Evolutionary conservation across 2,329 filamentous ascomycete species (phyloP), one percentile per base, ranked within the genome.

Genomic region (Alternaria angustiovoidea): DNA sequence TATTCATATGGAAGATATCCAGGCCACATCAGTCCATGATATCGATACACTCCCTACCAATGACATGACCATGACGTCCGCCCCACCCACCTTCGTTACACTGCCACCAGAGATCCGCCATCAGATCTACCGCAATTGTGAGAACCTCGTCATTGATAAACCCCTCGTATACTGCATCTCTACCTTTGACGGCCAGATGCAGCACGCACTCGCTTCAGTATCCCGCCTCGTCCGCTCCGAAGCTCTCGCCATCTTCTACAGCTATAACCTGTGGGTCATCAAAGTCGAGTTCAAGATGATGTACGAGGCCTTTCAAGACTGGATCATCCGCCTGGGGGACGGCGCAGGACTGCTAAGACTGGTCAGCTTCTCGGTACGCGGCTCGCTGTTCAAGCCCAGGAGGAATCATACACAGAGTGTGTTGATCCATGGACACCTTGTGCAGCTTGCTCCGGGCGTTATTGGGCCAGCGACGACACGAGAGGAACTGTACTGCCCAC

Each of bases 121-220:
- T 65, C 68, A 77, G 20, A 77, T 79, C 56, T 79, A 79, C 68
- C 74, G 71, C 58, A 62, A 75, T 51, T 73, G 78, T 57, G 73
- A 74, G 30, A 73, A 77, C 54, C 72, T 79, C 52, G 70, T 77
- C 55, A 66, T 73, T 51, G 67, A 70, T 12, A 71, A 75, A 28
- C 76, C 77, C 12, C 75, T 79, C 43, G 75, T 77, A 58, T 79
- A 79, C 81, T 79, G 77, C 68, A 75, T 78, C 54, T 76, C 74
- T 43, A 78, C 75, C 44, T 77, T 77, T 41, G 68, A 71, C 34
- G 70, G 74, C 65, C 69, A 74, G 43, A 76, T 76, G 60, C 76
- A 78, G 55, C 77, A 79, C 59, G 72, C 76, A 7, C 73, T 79
- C 38, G 75, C 76, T 49, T 69, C 72, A 30, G 75, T 79, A 51